These are phyloP conservation scores for Tympanopsis confertula DNA, from an alignment of 2,329 filamentous ascomycete species.

Conservation along the genomic window DNA sequence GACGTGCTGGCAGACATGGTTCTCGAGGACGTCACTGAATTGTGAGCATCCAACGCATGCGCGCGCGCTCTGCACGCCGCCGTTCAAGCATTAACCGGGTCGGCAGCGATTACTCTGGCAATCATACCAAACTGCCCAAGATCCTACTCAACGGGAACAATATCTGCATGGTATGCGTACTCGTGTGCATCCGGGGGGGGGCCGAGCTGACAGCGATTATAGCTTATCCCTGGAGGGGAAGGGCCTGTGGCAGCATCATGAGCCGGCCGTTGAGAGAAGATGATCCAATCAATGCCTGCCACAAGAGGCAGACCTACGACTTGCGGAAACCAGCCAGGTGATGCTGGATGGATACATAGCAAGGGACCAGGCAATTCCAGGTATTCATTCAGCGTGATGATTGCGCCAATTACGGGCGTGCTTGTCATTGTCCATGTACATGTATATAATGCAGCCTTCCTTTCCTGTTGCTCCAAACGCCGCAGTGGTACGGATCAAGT, in stretches of 20 bases:
- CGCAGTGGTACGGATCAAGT: too few species aligned
- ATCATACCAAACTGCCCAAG: conserved; percentile 81
- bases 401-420: too few species aligned
- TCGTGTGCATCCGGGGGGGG: conserved; percentile 1
- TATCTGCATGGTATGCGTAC: conserved; percentile 79
- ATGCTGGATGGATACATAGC: too few species aligned
- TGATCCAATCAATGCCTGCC: too few species aligned
- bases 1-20: conserved; percentile 71
- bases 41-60: conserved; percentile 42
- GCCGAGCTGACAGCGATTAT: conserved; percentile 6
- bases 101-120: conserved; percentile 77
- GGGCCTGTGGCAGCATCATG: conserved; percentile 35
- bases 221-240: conserved; percentile 72
- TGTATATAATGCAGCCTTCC: too few species aligned
- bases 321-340: too few species aligned
- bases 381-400: too few species aligned
- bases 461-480: too few species aligned
- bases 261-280: background rate
- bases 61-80: background rate
- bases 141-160: conserved; percentile 97
- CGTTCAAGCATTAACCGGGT: background rate
- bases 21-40: conserved; percentile 91
- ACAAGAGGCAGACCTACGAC: too few species aligned
- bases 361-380: too few species aligned
- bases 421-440: too few species aligned